Evolutionary conservation across 495 filamentous ascomycete genomes (phyloP).

Genomic region (Aspergillus leporis): DNA sequence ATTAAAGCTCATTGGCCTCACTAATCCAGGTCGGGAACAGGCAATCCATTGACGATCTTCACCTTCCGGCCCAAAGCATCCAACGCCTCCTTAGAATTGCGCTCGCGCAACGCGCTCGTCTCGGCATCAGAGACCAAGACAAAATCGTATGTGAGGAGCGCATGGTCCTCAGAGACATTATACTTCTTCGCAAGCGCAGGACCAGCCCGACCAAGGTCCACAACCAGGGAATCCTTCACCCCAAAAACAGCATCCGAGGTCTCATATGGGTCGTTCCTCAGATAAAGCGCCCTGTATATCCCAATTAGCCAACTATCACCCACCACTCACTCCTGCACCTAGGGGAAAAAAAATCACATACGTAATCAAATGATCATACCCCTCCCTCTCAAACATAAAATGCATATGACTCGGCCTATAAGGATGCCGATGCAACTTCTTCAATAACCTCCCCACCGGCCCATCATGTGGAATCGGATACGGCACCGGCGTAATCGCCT

Average conservation of each 20-base stretch:
- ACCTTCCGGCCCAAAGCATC: constrained; percentile 69
- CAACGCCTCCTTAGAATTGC: constrained; percentile 73
- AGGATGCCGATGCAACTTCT: constrained; percentile 69
- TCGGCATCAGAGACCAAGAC: constrained; percentile 73
- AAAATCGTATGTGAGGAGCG: constrained; percentile 68
- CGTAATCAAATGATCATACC: constrained; percentile 86
- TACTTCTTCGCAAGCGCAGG: constrained; percentile 60
- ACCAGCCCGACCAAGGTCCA: constrained; percentile 68
- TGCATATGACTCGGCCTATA: constrained; percentile 89
- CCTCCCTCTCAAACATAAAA: constrained; percentile 90
- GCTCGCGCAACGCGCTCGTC: constrained; percentile 63
- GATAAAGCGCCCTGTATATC: constrained; percentile 67
- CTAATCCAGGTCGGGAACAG: constrained; percentile 74
- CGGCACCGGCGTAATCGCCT: constrained; percentile 80
- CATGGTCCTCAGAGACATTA: constrained; percentile 51
- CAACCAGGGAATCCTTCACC: constrained; percentile 79
- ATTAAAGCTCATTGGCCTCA: not conserved
- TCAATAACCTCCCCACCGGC: constrained; percentile 78
- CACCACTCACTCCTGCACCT: constrained; percentile 10
- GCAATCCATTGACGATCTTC: constrained; percentile 79
- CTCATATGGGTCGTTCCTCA: constrained; percentile 84
- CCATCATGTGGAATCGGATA: constrained; percentile 92
- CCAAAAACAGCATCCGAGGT: constrained; percentile 92
- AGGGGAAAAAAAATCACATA: constrained; percentile 42
- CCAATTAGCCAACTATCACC: not conserved